Base-by-base conservation (phyloP, 495 filamentous ascomycete genomes). In the Aspergillus ostianus region DNA sequence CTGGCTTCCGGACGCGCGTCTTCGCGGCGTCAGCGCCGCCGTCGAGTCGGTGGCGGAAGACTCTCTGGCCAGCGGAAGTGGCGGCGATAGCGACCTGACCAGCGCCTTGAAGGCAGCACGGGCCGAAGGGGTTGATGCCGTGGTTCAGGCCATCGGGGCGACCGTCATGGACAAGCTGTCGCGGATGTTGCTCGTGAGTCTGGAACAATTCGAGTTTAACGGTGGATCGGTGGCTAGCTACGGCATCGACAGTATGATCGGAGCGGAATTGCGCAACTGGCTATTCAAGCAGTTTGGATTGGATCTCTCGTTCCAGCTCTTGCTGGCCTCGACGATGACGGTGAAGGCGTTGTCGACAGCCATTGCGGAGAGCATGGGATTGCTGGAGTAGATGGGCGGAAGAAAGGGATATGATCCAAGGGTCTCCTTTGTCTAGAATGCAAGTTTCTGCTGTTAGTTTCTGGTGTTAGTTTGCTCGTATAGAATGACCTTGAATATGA, bases 241-340 rank as follows among this genome's bases (percentile, higher is more conserved):
- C 51, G 78, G 78, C 19, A 36, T 82, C 17, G 78, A 83, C 58
- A 76, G 70, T 60, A 76, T 82, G 80, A 70, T 80, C 50, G 75
- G 68, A 19, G 72, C 73, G 1, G 80, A 82, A 66, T 56, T 82
- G 51, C 57, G 78, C 19, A 79, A 66, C 17, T 82, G 78, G 80
- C 56, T 78, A 21, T 79, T 77, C 65, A 75, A 78, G 69, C 70
- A 76, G 58, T 71, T 69, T 45, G 58, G 63, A 9, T 30, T 79
- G 18, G 73, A 81, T 54, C 64, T 78, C 30, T 62, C 71, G 2
- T 78, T 79, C 21, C 58, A 53, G 55, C 9, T 44, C 23, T 20
- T 64, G 27, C 48, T 61, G 27, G 56, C 17, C 3, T 21, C 36
- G 23, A 27, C 41, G 12, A 19, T 58, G 55, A 55, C 55, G 4